phyloP scores from a whole-genome alignment of 768 basidiomycete genomes.

The Antrodiella citrinella region DNA sequence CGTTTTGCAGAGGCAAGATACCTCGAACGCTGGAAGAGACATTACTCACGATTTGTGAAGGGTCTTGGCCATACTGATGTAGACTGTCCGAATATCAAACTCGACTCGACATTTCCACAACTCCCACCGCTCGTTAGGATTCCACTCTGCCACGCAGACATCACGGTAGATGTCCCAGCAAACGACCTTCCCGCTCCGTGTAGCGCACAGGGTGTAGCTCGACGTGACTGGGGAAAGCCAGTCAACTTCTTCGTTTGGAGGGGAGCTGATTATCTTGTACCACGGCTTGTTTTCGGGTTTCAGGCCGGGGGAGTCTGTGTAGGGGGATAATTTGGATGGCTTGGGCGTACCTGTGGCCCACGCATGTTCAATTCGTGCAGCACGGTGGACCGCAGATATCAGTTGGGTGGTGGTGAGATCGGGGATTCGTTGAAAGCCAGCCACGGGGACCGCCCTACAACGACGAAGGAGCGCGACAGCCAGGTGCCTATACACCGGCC shows the following conservation, averaged over 20 bases:
- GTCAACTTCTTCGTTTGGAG: constrained; percentile 62
- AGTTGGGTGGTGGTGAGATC: constrained; percentile 59
- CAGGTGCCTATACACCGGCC: constrained; percentile 60
- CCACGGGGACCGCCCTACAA: constrained; percentile 61
- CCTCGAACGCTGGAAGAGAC: neutral
- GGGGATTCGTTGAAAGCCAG: constrained; percentile 59
- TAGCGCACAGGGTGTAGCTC: constrained; percentile 69
- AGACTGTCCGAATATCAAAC: constrained; percentile 63
- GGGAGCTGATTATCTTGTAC: constrained; percentile 64
- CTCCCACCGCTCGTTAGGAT: constrained; percentile 54
- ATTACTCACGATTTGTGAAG: constrained; percentile 21
- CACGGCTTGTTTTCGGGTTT: constrained; percentile 28
- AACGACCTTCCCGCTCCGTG: constrained; percentile 67
- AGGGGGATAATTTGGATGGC: constrained; percentile 32
- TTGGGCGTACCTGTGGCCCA: constrained; percentile 55
- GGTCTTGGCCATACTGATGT: constrained; percentile 69
- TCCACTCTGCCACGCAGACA: constrained; percentile 59
- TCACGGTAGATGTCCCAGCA: constrained; percentile 70
- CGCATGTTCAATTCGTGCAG: constrained; percentile 49
- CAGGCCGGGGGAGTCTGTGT: constrained; percentile 12
- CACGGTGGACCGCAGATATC: constrained; percentile 55
- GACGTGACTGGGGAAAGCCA: constrained; percentile 75
- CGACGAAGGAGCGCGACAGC: constrained; percentile 54
- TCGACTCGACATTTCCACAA: constrained; percentile 76
- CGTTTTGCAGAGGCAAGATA: neutral